A percentile compares a stretch with the other conserved stretches of the same genome.
Conservation (phyloP, 352 stramenopile genomes). For the Phytophthora sojae region DNA sequence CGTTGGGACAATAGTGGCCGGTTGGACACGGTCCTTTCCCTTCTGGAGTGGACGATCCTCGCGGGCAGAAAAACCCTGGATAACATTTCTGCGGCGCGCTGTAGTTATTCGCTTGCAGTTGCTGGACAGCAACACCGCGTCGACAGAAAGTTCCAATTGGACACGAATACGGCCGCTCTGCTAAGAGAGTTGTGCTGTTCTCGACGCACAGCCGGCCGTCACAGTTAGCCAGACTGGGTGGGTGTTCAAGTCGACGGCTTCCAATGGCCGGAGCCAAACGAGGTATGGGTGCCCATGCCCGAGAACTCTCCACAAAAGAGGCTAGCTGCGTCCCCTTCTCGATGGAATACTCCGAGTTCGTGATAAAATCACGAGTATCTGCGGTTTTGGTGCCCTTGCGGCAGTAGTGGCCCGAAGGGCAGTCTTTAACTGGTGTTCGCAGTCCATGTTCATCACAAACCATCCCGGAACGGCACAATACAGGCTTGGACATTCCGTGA, state of each 20-base stretch:
- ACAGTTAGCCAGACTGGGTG: conserved; percentile 61
- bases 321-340: conserved; percentile 75
- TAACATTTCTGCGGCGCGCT: conserved; percentile 96
- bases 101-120: conserved; percentile 88
- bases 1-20: conserved; percentile 95
- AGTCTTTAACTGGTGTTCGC: conserved; percentile 76
- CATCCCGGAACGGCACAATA: conserved; percentile 92
- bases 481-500: conserved; percentile 87
- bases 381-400: conserved; percentile 92
- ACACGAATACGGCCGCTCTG: conserved; percentile 95
- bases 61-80: conserved; percentile 96
- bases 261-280: conserved; percentile 57
- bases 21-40: conserved; percentile 94
- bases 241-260: conserved; percentile 70
- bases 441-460: conserved; percentile 94
- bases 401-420: conserved; percentile 95
- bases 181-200: conserved; percentile 53
- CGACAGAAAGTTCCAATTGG: conserved; percentile 94
- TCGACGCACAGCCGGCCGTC: conserved; percentile 60
- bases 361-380: conserved; percentile 68
- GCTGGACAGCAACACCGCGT: conserved; percentile 77
- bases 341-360: conserved; percentile 62
- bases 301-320: conserved; percentile 57
- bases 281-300: conserved; percentile 58
- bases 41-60: conserved; percentile 91